Evolutionary conservation across 371 early-diverging fungal species (phyloP), one percentile per base, ranked within the genome.

Genomic region (Batrachochytrium dendrobatidis): DNA sequence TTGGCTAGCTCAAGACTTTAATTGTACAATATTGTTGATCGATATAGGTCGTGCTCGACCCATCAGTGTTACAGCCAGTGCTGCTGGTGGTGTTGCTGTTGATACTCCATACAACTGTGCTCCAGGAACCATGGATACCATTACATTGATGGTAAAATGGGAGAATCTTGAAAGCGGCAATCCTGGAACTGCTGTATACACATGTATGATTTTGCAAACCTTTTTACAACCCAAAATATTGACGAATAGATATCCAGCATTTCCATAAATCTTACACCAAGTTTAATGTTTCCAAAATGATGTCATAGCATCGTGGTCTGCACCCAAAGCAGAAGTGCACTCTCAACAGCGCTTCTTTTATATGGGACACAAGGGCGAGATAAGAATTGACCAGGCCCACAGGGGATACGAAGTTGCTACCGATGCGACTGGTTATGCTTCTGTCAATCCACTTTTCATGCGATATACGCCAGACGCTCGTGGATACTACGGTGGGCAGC

Each of bases 301-400:
- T n/a, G n/a, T n/a, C n/a, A n/a, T 45, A 32, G 67, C 80, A n/a
- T 75, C 76, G 12, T 79, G 80, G 80, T 64, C 67, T 17, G 80
- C 80, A 7, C 71, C 80, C 31, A 73, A 72, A 51, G 71, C 67
- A 29, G 80, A 79, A 43, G 76, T 76, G 3, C 80, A 79, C 58
- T 69, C 77, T 24, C 78, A 78, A 58, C 80, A 79, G 52, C 71
- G 73, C 20, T 78, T 79, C 70, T 69, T 69, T 39, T 77, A 73
- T 55, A 64, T 78, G 51, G 76, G 71, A 34, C 69, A 68, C 46
- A 49, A 33, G 3, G 79, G 77, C 33, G 80, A 79, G 58, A 52
- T 79, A 33, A 55, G 74, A 29, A 63, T 78, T n/a, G 80, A 79
- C 57, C 80, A 79, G 54, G 80, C 76, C 0, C 80, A 78, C 49